A percentile compares a stretch with the other conserved stretches of the same genome.
These are phyloP conservation scores for Gossypium sturtianum DNA, from an alignment of 345 rosid species.

Conservation along the genomic window DNA sequence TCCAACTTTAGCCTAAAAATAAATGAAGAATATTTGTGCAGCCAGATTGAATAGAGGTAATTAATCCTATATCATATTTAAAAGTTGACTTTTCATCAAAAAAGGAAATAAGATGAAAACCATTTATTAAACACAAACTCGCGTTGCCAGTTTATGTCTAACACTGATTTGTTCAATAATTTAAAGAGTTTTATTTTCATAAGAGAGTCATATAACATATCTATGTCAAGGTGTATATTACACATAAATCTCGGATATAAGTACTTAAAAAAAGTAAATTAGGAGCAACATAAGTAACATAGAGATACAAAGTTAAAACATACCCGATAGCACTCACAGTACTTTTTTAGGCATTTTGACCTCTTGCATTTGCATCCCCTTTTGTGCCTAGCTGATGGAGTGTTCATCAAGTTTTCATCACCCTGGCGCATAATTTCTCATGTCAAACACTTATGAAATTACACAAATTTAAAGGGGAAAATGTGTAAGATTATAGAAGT, in stretches of 20 bases:
- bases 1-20: constrained; percentile 37
- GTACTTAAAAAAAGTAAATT: background rate
- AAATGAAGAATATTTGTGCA: background rate
- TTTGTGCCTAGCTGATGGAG: constrained; percentile 40
- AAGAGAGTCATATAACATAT: too few relatives aligned
- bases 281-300: background rate
- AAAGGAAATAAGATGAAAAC: background rate
- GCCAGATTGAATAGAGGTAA: background rate
- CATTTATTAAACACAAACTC: background rate
- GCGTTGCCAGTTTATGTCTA: too few relatives aligned
- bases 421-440: constrained; percentile 23
- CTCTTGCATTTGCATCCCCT: constrained; percentile 50
- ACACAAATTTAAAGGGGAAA: background rate
- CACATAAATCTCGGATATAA: background rate
- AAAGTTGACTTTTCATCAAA: background rate
- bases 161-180: too few relatives aligned
- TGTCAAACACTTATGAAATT: constrained; percentile 1
- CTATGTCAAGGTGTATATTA: too few relatives aligned
- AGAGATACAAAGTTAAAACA: background rate
- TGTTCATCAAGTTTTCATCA: constrained; percentile 18
- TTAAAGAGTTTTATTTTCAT: too few relatives aligned
- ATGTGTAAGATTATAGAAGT: background rate
- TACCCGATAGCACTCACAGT: constrained; percentile 54
- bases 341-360: constrained; percentile 42
- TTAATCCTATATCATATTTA: background rate